Evolutionary conservation across 148 eudicot genomes (phyloP), one percentile per base, ranked within the genome.

Genomic region (Vaccinium darrowii): DNA sequence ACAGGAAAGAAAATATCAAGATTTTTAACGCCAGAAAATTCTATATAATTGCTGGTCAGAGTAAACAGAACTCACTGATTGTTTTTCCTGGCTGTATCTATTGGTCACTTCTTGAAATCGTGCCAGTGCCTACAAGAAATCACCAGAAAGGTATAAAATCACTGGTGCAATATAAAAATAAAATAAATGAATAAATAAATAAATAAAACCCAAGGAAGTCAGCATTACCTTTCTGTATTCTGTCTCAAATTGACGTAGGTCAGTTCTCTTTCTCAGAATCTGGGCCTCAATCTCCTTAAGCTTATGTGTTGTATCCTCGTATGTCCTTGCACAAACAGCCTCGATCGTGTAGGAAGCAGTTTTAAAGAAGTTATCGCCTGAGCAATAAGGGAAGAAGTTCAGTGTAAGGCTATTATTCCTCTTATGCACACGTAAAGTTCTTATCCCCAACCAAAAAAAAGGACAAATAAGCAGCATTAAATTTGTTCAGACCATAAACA

Each of bases 281-380:
- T 93, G 90, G 62, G 93, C 90, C 86, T 93, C 95, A 71, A 92
- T 85, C 69, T 92, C 94, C 87, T 91, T 90, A 52, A 93, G 88
- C 87, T 87, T 91, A 69, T 87, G 84, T 21, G 95, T 93, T 36
- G 94, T 92, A 51, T 92, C 94, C 82, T 90, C 98, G 62, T 94
- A 97, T 58, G 96, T 39, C 84, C 94, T 94, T 21, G 94, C 93
- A 87, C 98, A 97, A 78, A 97, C 90, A 79, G 98, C 98, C 90
- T 97, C 99, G 43, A 97, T 94, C 18, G 91, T 90, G 90, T 97
- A 97, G 23, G 89, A 85, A 43, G 99, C 99, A 85, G 99, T 93
- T 90, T 95, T 97, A 87, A 97, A 97, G 88, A 97, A 97, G 88
- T 97, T 97, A 84, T 95, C 99, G 84, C 99, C 99, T 93, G 86